Evolutionary conservation across 768 basidiomycete genomes (phyloP), one percentile per base, ranked within the genome.

Genomic region (Lactarius evosmus): DNA sequence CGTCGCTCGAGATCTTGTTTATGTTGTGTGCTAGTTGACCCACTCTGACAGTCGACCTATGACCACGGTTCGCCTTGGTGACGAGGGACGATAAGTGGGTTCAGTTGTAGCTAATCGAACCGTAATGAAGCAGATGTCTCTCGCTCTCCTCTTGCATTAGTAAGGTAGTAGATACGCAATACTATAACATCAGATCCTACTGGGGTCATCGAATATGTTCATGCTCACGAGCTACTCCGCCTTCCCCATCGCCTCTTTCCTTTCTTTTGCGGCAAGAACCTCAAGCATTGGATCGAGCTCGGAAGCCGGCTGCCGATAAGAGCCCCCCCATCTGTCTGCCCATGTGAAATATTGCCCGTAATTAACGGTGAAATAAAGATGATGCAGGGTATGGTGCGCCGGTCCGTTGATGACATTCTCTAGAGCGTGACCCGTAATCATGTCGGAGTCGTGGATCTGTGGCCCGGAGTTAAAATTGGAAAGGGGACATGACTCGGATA

Each of bases 321-420:
- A 95, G 52, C 85, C 86, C 61, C 86, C 87, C 60, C 79, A 79
- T 52, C 86, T 84, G 75, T 98, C 97, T 22, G 92, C 93, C 87
- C 89, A 95, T 41, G 95, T 97, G 74, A 98, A 98, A 79, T 98
- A 99, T 88, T 97, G 76, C 46, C 94, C 95, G 75, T 94, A 96
- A 79, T 98, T 98, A 69, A 91, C 89, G 49, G 90, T 97, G 78
- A 98, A 98, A 79, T 95, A 96, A 25, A 99, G 78, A 72, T 98
- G 97, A 74, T 98, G 96, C 49, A 98, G 80, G 0, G 95, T 98
- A 74, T 99, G 97, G 70, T 99, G 97, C 2, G 95, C 93, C 2
- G 97, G 96, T n/a, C 94, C 95, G 76, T 98, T 99, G 77, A 99
- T 95, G 73, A 91, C 76, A 63, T 81, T 86, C 77, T 98, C 96